Base-by-base conservation (phyloP, 805 yeast genomes). In the Starmerella scarabaei region DNA sequence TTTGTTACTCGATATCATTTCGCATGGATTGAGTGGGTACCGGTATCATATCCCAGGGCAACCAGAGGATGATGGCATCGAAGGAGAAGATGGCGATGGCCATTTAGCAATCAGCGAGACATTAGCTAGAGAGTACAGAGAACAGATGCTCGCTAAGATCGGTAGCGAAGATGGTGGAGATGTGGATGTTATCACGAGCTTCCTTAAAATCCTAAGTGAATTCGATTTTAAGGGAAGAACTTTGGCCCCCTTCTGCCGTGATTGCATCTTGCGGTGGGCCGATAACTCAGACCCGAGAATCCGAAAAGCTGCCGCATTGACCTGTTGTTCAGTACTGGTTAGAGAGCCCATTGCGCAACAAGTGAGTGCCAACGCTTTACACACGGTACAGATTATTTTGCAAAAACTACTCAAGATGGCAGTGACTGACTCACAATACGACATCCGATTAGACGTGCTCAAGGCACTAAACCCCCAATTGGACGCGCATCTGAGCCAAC, bases 401-500 rank as follows among this genome's bases (percentile, higher is more conserved):
- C 83, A 79, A 42, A 81, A 80, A 55, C 64, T 91, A 16, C 61
- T 91, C 28, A 73, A 93, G 0, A 69, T 84, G 7, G 84, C 93
- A 2, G 80, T 88, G 12, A 80, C 94, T 0, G 99, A 91, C 51
- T 83, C 94, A 6, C 73, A 73, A 3, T 73, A 88, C 2, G 96
- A 86, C 43, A 82, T 88, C 24, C 66, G 99, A 41, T 62, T 81
- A 8, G 86, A 81, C 45, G 84, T 88, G 1, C 63, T 91, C 42
- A 69, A 70, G 37, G 71, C 85, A 34, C 64, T 93, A 29, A 81
- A 81, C 28, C 71, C 76, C 2, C 69, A 70, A 42, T 81, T 88
- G 56, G 96, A 91, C 53, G 82, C 94, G 0, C 97, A 91, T 53
- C 61, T 91, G 24, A 83, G 96, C 0, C 97, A 91, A 57, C 93